Percentiles rank a stretch among this genome's conserved stretches.
phyloP scores from a whole-genome alignment of 306 rosid genomes.

The Comarum palustre region DNA sequence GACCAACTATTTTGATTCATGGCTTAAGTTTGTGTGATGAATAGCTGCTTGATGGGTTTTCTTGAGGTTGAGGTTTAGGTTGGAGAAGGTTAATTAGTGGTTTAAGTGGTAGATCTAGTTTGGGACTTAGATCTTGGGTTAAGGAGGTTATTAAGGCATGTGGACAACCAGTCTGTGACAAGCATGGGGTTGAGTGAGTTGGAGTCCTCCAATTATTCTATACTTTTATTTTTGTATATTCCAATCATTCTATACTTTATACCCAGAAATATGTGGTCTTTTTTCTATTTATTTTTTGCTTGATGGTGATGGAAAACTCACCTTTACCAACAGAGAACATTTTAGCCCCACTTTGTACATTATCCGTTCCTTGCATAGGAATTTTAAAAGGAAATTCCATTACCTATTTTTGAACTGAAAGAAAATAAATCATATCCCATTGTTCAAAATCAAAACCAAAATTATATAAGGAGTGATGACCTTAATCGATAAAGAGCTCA shows the following conservation, averaged over 20 bases:
- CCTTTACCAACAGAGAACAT: not conserved
- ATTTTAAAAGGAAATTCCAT: not conserved
- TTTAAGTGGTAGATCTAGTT: conserved; percentile 27
- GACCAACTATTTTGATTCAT: not conserved
- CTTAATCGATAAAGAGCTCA: conserved; percentile 1
- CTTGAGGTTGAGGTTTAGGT: not conserved
- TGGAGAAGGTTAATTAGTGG: not conserved
- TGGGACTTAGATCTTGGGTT: conserved; percentile 7
- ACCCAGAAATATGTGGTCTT: not conserved
- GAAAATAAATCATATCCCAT: not conserved
- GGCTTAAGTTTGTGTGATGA: not conserved
- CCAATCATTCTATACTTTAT: not conserved
- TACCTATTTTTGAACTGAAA: not conserved
- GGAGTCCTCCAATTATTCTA: not conserved
- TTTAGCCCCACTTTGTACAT: not conserved
- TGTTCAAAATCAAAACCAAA: not conserved
- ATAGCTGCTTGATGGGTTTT: not conserved
- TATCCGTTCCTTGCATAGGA: not conserved
- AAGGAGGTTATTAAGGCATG: conserved; percentile 26
- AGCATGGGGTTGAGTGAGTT: not conserved
- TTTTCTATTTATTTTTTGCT: not conserved
- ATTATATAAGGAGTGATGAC: not conserved
- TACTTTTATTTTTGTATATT: too few species aligned
- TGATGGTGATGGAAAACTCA: not conserved
- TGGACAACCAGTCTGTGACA: conserved; percentile 23